Conservation (phyloP, 768 basidiomycete genomes). For the Collybiopsis confluens region DNA sequence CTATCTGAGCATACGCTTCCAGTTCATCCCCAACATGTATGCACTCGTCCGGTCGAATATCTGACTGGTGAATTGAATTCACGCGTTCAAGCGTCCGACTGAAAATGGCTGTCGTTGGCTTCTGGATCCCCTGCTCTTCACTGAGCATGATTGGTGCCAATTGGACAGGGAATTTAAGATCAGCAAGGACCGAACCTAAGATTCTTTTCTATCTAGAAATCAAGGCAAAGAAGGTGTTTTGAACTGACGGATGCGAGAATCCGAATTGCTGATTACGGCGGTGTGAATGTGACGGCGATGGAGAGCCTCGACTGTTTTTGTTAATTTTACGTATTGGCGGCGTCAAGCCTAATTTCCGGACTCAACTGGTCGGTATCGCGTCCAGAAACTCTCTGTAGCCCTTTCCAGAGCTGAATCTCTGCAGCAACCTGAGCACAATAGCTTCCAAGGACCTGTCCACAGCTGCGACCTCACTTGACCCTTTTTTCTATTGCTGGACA, state of each 20-base stretch:
- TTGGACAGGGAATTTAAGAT: conserved; percentile 48
- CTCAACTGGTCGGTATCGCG: conserved; percentile 36
- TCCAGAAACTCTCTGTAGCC: conserved; percentile 66
- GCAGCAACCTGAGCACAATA: conserved; percentile 61
- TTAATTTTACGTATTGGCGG: no score
- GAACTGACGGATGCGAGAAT: conserved; percentile 8
- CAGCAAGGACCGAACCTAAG: conserved; percentile 48
- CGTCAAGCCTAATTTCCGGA: no score
- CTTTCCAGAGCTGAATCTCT: conserved; percentile 63
- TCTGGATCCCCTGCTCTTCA: conserved; percentile 65
- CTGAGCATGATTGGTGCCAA: conserved; percentile 62
- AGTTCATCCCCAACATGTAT: conserved; percentile 79
- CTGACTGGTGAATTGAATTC: conserved; percentile 15
- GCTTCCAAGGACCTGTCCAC: conserved; percentile 48
- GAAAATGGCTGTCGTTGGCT: conserved; percentile 63
- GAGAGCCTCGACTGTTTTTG: background rate
- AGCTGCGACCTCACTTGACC: no score
- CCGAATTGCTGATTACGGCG: conserved; percentile 6
- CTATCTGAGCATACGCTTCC: conserved; percentile 42
- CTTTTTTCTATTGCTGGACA: conserved; percentile 24
- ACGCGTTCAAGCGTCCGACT: conserved; percentile 34
- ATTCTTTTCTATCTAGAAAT: background rate
- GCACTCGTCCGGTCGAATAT: conserved; percentile 36
- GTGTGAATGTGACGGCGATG: conserved; percentile 1
- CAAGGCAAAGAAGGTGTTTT: background rate